phyloP scores from a whole-genome alignment of 805 yeast genomes.

The Teunomyces lycoperdinae region DNA sequence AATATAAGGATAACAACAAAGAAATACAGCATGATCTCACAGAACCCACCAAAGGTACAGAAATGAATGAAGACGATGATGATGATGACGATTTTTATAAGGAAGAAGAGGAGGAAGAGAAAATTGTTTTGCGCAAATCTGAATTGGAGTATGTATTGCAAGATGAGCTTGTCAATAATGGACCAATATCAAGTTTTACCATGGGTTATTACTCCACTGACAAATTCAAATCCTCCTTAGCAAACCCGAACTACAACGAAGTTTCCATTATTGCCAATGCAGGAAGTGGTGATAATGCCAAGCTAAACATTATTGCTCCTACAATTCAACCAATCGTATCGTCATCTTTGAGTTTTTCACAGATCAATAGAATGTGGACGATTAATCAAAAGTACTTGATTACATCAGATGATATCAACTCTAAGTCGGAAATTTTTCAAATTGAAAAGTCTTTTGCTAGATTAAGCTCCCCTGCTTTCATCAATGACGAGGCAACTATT shows the following conservation, averaged over 20 bases:
- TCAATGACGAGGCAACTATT: slow-evolving; percentile 60
- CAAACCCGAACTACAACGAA: slow-evolving; percentile 67
- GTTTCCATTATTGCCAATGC: slow-evolving; percentile 66
- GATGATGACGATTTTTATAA: slow-evolving; percentile 48
- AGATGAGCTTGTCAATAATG: slow-evolving; percentile 61
- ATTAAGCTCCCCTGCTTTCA: slow-evolving; percentile 59
- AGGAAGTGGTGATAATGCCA: slow-evolving; percentile 57
- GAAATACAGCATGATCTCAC: slow-evolving; percentile 2
- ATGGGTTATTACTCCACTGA: slow-evolving; percentile 60
- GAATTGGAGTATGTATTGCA: slow-evolving; percentile 14
- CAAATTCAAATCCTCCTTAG: slow-evolving; percentile 54
- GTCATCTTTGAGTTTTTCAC: slow-evolving; percentile 68
- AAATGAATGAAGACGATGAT: slow-evolving; percentile 17
- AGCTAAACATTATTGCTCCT: slow-evolving; percentile 62
- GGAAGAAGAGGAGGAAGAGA: slow-evolving; percentile 32
- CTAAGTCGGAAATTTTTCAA: slow-evolving; percentile 66
- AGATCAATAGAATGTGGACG: slow-evolving; percentile 76
- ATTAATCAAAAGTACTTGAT: slow-evolving; percentile 59
- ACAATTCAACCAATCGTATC: slow-evolving; percentile 65
- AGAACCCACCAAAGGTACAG: background rate
- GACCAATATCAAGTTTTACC: slow-evolving; percentile 71
- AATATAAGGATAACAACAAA: slow-evolving; percentile 16
- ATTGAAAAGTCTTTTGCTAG: slow-evolving; percentile 61
- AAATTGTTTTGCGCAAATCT: slow-evolving; percentile 1
- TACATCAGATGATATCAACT: slow-evolving; percentile 65